Percentiles rank a stretch among this genome's conserved stretches.
Conservation (phyloP, 768 basidiomycete species). For the Boletus speciosus region DNA sequence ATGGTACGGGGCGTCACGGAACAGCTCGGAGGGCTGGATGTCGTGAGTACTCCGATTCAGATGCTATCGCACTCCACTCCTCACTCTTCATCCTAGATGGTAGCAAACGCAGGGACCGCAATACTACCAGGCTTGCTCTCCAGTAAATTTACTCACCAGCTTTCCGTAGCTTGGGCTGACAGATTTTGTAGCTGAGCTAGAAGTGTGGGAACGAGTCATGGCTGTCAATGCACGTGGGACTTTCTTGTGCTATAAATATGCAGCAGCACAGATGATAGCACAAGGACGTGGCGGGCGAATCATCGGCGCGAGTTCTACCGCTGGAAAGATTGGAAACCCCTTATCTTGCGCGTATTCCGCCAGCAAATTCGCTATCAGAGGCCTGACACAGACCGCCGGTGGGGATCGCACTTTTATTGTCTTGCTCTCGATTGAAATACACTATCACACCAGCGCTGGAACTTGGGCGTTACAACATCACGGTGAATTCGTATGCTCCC, state of each 20-base stretch:
- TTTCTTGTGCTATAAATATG: constrained; percentile 63
- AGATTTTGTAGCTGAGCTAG: constrained; percentile 26
- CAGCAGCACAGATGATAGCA: constrained; percentile 56
- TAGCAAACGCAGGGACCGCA: constrained; percentile 25
- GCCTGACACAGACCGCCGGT: constrained; percentile 41
- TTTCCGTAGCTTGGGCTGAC: background rate
- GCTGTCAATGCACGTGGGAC: constrained; percentile 54
- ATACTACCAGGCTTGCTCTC: background rate
- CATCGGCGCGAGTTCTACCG: constrained; percentile 37
- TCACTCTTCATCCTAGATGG: constrained; percentile 15
- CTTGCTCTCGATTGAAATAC: background rate
- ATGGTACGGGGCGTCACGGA: constrained; percentile 34
- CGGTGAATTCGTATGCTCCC: constrained; percentile 41
- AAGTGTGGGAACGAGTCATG: constrained; percentile 41
- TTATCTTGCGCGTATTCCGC: constrained; percentile 27
- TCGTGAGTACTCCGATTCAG: constrained; percentile 31
- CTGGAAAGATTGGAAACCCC: constrained; percentile 4
- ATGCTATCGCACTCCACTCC: too few species aligned
- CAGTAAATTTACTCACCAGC: background rate
- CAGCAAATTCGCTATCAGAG: constrained; percentile 42
- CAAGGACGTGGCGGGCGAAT: constrained; percentile 54
- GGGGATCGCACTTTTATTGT: background rate
- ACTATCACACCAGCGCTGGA: constrained; percentile 20
- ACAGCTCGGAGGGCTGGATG: constrained; percentile 43
- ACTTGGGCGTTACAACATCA: constrained; percentile 34